These are phyloP conservation scores for Tranzscheliella williamsii DNA, from an alignment of 1,284 basidiomycete genomes.

Conservation along the genomic window DNA sequence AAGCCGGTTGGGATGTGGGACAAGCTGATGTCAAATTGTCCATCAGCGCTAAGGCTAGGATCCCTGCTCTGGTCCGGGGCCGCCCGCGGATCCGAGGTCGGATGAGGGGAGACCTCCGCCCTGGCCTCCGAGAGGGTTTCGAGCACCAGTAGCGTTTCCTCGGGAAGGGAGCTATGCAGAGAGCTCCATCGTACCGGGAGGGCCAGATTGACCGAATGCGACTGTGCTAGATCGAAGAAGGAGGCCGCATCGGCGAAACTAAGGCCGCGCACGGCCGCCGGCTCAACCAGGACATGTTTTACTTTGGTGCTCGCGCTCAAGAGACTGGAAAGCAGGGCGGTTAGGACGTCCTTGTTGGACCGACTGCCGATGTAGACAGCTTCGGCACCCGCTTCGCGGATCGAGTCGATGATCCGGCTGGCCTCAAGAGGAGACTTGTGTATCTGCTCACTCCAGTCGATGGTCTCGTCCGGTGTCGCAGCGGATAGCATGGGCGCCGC, in stretches of 20 bases:
- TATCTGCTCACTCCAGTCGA: no score
- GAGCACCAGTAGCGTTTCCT: conserved; percentile 27
- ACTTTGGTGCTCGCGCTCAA: no score
- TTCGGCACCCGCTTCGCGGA: conserved; percentile 4
- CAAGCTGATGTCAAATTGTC: conserved; percentile 34
- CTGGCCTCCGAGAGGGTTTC: conserved; percentile 16
- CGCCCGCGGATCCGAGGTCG: neutral
- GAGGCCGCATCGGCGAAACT: conserved; percentile 6
- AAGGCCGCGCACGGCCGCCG: conserved; percentile 5
- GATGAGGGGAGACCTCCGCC: neutral
- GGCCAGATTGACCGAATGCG: conserved; percentile 1
- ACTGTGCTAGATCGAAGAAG: conserved; percentile 4
- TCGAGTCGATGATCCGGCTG: conserved; percentile 10
- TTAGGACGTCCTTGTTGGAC: no score
- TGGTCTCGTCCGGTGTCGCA: no score
- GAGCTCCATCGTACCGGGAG: conserved; percentile 15
- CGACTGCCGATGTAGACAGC: conserved; percentile 19
- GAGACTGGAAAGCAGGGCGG: no score
- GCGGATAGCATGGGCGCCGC: conserved; percentile 1
- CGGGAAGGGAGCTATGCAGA: conserved; percentile 4
- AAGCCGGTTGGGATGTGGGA: conserved; percentile 25
- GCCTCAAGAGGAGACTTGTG: no score
- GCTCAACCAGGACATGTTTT: conserved; percentile 11
- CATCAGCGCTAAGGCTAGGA: neutral
- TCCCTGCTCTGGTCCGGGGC: neutral